These are phyloP conservation scores for Rhodotorula mucilaginosa DNA, from an alignment of 1,284 basidiomycete genomes.

Conservation along the genomic window DNA sequence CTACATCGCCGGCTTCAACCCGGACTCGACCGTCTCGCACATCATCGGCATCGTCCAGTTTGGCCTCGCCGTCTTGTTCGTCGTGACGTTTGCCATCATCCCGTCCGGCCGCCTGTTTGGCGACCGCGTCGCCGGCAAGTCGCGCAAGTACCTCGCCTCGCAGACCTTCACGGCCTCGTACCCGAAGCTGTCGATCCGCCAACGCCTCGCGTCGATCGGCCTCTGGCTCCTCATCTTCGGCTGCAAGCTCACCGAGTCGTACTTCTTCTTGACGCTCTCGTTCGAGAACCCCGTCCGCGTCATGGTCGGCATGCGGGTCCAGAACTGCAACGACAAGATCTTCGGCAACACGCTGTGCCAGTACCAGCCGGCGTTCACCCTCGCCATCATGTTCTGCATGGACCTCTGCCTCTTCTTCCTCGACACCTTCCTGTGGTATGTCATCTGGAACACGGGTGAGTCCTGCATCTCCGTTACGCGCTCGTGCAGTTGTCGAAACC, in stretches of 20 bases:
- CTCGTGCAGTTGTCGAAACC: neutral
- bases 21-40: slow-evolving; percentile 62
- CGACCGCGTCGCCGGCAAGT: slow-evolving; percentile 87
- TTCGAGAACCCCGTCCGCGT: slow-evolving; percentile 84
- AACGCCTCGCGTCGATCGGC: slow-evolving; percentile 68
- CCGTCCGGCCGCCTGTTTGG: slow-evolving; percentile 94
- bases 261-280: slow-evolving; percentile 92
- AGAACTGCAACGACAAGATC: slow-evolving; percentile 76
- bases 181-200: slow-evolving; percentile 61
- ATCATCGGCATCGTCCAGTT: slow-evolving; percentile 92
- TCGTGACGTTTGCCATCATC: slow-evolving; percentile 76
- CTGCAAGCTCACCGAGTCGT: slow-evolving; percentile 90
- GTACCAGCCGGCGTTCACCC: slow-evolving; percentile 86
- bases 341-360: slow-evolving; percentile 76
- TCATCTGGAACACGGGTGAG: slow-evolving; percentile 87
- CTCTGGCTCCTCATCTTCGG: slow-evolving; percentile 88
- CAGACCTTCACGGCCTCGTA: slow-evolving; percentile 96
- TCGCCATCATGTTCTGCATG: slow-evolving; percentile 96
- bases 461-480: slow-evolving; percentile 68
- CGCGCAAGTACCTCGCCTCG: slow-evolving; percentile 87
- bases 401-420: slow-evolving; percentile 91
- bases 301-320: slow-evolving; percentile 90
- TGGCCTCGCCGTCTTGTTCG: slow-evolving; percentile 76
- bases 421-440: slow-evolving; percentile 95
- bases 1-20: slow-evolving; percentile 77